Base-by-base conservation (phyloP, 2,329 filamentous ascomycete species). In the Xylaria sp. region DNA sequence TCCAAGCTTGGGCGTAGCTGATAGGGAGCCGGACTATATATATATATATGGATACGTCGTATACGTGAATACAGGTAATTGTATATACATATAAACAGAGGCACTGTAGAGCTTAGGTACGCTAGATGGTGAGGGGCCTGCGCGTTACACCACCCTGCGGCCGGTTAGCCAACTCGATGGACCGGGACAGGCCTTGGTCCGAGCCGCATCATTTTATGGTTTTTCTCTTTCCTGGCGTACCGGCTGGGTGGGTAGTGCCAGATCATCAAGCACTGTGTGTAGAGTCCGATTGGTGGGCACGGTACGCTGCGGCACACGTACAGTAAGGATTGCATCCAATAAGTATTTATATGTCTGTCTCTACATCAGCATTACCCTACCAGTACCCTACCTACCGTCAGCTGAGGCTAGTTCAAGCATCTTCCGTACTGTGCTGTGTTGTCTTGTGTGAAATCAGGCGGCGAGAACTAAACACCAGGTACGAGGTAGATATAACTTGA, bases 231-330 rank as follows among this genome's bases (percentile, higher is more conserved):
- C 28, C 52, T 61, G 55, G 60, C n/a, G 55, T 70, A 70, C 68
- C 64, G 62, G 51, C 59, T 48, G 56, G 48, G 61, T 67, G 68
- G 67, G 41, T 54, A 39, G 56, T 62, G 61, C 68, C 60, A 67
- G 56, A 63, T 63, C 60, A 67, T 43, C 60, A 61, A 48, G 43
- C 62, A 67, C 56, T 51, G 61, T 61, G 52, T 57, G n/a, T 12
- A 64, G 20, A 46, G 20, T 55, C 60, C 41, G 51, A 63, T 63
- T 63, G 60, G 60, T 46, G 33, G 60, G 39, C 41, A 52, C 31
- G 43, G 48, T 62, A 49, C 46, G 23, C 15, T 46, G 15, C 41
- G 15, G 46, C 20, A 49, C 46, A 23, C 20, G 20, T n/a, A n/a
- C n/a, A n/a, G n/a, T 49, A 49, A 23, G 39, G 39, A 18, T 41